Conservation (phyloP, 805 yeast species). For the Myxozyma melibiosi region DNA sequence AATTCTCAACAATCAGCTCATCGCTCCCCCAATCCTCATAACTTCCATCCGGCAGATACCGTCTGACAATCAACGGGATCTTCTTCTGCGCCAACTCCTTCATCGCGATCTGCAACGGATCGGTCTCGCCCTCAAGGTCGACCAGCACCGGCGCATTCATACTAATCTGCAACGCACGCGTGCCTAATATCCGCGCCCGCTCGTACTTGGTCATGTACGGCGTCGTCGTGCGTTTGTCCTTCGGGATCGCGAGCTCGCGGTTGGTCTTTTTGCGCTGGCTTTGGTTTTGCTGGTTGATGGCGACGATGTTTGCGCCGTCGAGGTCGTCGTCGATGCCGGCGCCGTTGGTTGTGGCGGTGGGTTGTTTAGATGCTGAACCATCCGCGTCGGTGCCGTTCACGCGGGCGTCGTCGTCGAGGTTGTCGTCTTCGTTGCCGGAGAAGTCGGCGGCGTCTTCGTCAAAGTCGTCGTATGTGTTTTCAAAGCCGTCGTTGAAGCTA, state of each 20-base stretch:
- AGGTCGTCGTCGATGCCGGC: constrained; percentile 49
- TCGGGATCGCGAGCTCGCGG: constrained; percentile 83
- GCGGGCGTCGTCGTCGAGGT: constrained; percentile 46
- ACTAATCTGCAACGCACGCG: constrained; percentile 95
- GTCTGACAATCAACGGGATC: constrained; percentile 91
- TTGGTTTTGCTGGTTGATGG: constrained; percentile 58
- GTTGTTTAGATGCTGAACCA: constrained; percentile 41
- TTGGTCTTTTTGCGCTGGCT: constrained; percentile 59
- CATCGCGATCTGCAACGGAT: constrained; percentile 96
- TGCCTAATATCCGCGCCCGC: constrained; percentile 95
- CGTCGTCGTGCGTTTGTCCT: constrained; percentile 86
- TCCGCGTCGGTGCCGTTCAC: constrained; percentile 37
- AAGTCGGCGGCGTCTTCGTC: constrained; percentile 79
- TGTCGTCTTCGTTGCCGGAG: constrained; percentile 63
- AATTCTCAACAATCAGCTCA: constrained; percentile 87
- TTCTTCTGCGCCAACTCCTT: constrained; percentile 93
- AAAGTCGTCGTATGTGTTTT: constrained; percentile 50
- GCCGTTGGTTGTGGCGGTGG: no score
- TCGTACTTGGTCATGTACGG: constrained; percentile 99
- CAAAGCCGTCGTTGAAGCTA: constrained; percentile 55
- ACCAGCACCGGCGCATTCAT: constrained; percentile 98
- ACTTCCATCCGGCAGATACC: constrained; percentile 91
- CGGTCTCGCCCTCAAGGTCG: constrained; percentile 98
- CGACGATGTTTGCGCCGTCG: constrained; percentile 70
- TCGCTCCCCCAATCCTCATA: constrained; percentile 98